Conservation (phyloP, 2,329 filamentous ascomycete genomes). For the Phaeosphaeriaceae sp. region DNA sequence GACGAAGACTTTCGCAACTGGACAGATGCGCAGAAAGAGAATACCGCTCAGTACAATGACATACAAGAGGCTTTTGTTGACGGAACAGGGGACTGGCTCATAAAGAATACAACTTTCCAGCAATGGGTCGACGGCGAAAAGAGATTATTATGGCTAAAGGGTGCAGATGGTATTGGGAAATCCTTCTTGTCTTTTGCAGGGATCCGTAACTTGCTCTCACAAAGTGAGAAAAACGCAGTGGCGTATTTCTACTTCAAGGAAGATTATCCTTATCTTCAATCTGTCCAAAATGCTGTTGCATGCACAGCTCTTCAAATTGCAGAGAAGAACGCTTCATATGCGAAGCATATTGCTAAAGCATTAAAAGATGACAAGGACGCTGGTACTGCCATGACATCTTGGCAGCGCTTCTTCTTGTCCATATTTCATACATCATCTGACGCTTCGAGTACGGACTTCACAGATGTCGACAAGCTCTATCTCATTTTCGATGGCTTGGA, state of each 20-base stretch:
- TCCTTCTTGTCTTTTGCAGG: background rate
- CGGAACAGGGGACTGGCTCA: background rate
- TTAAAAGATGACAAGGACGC: constrained; percentile 22
- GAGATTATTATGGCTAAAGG: background rate
- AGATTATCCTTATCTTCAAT: constrained; percentile 32
- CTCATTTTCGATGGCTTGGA: background rate
- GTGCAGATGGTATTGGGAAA: background rate
- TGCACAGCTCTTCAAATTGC: constrained; percentile 41
- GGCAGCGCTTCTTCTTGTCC: background rate
- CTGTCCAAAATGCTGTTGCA: constrained; percentile 30
- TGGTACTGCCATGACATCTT: background rate
- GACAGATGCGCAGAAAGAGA: background rate
- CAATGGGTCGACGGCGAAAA: background rate
- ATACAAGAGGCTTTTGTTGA: background rate
- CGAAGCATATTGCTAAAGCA: constrained; percentile 39
- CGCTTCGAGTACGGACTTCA: too few relatives aligned
- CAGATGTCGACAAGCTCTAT: background rate
- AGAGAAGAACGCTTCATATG: constrained; percentile 35
- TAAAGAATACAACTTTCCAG: background rate
- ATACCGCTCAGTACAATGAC: background rate
- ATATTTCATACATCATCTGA: too few relatives aligned
- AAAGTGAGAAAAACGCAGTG: constrained; percentile 7
- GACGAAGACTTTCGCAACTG: background rate
- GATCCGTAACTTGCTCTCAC: background rate
- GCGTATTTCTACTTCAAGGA: constrained; percentile 50